Base-by-base conservation (phyloP, 192 early-diverging fungal species). In the Coemansia sp. region DNA sequence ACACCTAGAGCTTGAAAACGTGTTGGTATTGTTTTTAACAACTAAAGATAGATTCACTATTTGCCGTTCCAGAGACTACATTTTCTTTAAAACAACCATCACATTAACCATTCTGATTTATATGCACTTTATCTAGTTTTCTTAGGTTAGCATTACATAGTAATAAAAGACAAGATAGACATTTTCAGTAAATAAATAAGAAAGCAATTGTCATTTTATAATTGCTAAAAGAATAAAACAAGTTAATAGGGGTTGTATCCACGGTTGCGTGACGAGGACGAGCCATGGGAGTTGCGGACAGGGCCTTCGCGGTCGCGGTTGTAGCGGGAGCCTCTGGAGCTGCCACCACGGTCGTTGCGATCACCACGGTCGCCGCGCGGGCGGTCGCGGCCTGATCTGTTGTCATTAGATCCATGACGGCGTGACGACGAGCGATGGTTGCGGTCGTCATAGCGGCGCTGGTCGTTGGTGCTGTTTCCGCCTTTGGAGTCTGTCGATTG, bases 271-370 rank as follows among this genome's bases (percentile, higher is more conserved):
- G 70, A 66, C 37, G 77, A 70, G 39, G 60, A 58, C 16, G 41
- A 48, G 57, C 65, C 64, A 3, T 66, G 66, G 1, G 71, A 65
- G 19, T 64, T 63, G 35, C 77, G 75, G 12, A 69, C 67, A 18
- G 75, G 66, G 18, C 75, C 75, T 18, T 78, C 75, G 54, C 75
- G 75, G 64, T 78, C 70, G 47, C 75, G 75, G 35, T 32, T 39
- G 26, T 60, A 22, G 11, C 75, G 57, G 10, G 65, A 68, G 53
- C 65, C 52, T 49, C 75, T 63, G 52, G 26, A 57, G 43, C 57
- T 59, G 22, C 53, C 54, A 26, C 57, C 54, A 16, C 58, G 70
- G 39, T 78, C 66, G 51, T 26, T 53, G 51, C 51, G 51, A n/a
- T 43, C 41, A 43, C 16, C 16, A 43, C 41, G 41, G 41, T 43